A percentile compares a stretch with the other conserved stretches of the same genome.
phyloP scores from a whole-genome alignment of 371 early-diverging fungal genomes.

The Mortierella sp. region DNA sequence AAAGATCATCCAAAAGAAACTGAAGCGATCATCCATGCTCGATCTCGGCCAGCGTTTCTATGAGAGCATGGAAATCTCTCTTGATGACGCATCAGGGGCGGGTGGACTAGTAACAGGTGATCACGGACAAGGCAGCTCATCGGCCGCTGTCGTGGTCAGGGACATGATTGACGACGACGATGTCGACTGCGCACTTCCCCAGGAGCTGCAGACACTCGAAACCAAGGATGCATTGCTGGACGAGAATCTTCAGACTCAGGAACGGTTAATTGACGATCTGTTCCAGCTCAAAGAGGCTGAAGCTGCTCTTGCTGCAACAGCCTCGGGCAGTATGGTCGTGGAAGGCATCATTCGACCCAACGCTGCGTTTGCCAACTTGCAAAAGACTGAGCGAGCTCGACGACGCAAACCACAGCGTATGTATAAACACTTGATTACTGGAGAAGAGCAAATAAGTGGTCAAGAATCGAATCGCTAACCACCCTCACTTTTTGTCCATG shows the following conservation, averaged over 20 bases:
- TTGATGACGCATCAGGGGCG: too few relatives aligned
- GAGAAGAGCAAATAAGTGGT: too few relatives aligned
- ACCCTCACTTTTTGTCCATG: too few relatives aligned
- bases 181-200: conserved; percentile 43
- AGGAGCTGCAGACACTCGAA: conserved; percentile 25
- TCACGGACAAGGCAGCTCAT: conserved; percentile 2
- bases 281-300: conserved; percentile 23
- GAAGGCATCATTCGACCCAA: conserved; percentile 26
- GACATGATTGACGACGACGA: conserved; percentile 32
- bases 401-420: conserved; percentile 37
- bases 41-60: conserved; percentile 31
- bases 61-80: too few relatives aligned
- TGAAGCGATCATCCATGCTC: conserved; percentile 43
- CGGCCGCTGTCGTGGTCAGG: conserved; percentile 16
- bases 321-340: background rate
- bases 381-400: conserved; percentile 36
- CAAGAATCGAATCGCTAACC: too few relatives aligned
- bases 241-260: conserved; percentile 23
- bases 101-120: too few relatives aligned
- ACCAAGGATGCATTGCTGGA: conserved; percentile 21
- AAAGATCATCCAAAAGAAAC: conserved; percentile 27
- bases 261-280: conserved; percentile 25
- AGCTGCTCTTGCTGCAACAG: too few relatives aligned
- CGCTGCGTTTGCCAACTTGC: conserved; percentile 9
- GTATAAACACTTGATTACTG: too few relatives aligned